phyloP scores from a whole-genome alignment of 2,329 filamentous ascomycete genomes.

The Dactylellina cionopaga region DNA sequence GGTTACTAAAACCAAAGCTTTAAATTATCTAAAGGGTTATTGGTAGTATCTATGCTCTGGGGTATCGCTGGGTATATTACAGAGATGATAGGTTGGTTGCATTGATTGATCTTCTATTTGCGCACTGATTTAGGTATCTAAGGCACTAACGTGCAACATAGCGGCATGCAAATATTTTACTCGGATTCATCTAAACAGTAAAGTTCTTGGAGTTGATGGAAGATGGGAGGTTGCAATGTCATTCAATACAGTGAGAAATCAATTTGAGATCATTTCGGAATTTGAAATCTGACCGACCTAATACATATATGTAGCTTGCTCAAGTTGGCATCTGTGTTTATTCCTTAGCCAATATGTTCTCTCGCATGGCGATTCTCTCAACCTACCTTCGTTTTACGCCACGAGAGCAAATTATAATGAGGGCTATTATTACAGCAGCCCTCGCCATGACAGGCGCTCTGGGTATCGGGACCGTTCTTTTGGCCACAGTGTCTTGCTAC shows the following conservation, averaged over 20 bases:
- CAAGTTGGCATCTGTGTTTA: conserved; percentile 35
- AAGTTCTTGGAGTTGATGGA: background rate
- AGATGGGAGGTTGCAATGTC: conserved; percentile 34
- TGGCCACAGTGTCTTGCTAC: conserved; percentile 33
- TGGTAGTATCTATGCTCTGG: conserved; percentile 36
- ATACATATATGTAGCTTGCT: background rate
- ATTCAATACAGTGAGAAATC: conserved; percentile 15
- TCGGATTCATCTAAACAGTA: conserved; percentile 18
- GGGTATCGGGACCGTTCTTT: conserved; percentile 16
- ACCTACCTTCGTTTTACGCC: conserved; percentile 33
- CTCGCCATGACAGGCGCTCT: conserved; percentile 26
- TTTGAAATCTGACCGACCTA: background rate
- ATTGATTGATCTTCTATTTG: background rate
- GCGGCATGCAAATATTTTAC: conserved; percentile 35
- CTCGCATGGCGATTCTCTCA: conserved; percentile 24
- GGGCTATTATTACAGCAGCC: conserved; percentile 4
- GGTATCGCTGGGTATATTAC: conserved; percentile 24
- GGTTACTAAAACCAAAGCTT: background rate
- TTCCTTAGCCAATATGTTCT: conserved; percentile 34
- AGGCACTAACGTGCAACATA: background rate
- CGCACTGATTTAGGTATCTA: background rate
- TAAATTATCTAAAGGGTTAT: conserved; percentile 7
- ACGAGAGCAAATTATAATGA: conserved; percentile 25
- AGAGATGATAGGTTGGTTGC: conserved; percentile 19
- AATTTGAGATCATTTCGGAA: no score